A percentile compares a stretch with the other conserved stretches of the same genome.
These are phyloP conservation scores for Omphalotus guepiniiformis DNA, from an alignment of 768 basidiomycete species.

Conservation along the genomic window DNA sequence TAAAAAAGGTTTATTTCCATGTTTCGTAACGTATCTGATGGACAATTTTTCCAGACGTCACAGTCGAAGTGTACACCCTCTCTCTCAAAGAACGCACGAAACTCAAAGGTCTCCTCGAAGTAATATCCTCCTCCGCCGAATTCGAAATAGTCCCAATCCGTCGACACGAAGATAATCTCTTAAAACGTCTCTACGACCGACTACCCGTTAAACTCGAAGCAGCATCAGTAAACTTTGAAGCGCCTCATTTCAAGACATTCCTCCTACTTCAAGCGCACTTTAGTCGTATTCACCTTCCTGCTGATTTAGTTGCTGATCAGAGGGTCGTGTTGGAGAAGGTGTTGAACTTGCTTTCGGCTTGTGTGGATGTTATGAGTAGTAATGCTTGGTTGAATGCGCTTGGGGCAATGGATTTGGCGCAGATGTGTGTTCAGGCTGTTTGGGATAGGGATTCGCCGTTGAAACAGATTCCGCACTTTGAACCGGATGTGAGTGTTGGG, in stretches of 20 bases:
- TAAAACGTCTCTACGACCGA: conserved; percentile 91
- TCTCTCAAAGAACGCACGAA: conserved; percentile 96
- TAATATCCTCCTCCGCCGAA: conserved; percentile 94
- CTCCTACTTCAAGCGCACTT: conserved; percentile 96
- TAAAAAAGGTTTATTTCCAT: conserved; percentile 12
- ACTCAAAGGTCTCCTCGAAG: conserved; percentile 93
- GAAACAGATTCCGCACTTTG: conserved; percentile 96
- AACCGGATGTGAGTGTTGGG: conserved; percentile 78
- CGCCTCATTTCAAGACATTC: conserved; percentile 98
- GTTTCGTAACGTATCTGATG: neutral
- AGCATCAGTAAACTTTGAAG: conserved; percentile 71
- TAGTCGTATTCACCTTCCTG: conserved; percentile 85
- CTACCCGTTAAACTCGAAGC: conserved; percentile 90
- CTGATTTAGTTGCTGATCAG: conserved; percentile 93
- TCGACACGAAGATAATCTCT: conserved; percentile 81
- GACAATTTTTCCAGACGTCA: conserved; percentile 61
- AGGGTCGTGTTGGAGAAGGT: conserved; percentile 84
- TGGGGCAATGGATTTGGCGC: conserved; percentile 95
- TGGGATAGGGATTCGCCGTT: conserved; percentile 97
- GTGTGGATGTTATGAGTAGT: conserved; percentile 97
- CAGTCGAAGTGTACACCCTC: conserved; percentile 93
- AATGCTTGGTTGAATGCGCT: conserved; percentile 94
- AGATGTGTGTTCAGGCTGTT: conserved; percentile 98
- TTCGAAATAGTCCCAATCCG: conserved; percentile 95
- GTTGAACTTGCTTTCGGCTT: conserved; percentile 86